Percentiles rank a stretch among this genome's conserved stretches.
Evolutionary conservation across 441 rosid genomes (phyloP).

Genomic region (Sinapis alba): DNA sequence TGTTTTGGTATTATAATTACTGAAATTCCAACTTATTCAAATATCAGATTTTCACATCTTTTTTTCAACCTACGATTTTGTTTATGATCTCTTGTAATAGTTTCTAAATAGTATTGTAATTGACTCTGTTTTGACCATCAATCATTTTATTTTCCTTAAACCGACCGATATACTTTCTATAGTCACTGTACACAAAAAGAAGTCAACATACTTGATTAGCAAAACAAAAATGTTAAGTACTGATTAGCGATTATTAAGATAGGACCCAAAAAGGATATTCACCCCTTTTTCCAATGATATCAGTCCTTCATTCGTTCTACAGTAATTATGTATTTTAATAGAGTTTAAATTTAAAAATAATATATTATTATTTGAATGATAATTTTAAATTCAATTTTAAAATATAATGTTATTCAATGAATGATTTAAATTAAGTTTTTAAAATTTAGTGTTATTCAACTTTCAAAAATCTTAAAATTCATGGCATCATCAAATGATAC

Average conservation of each 20-base stretch:
- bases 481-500: no score
- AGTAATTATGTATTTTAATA: background rate
- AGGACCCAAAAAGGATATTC: background rate
- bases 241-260: no score
- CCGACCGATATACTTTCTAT: background rate
- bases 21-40: background rate
- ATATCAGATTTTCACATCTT: background rate
- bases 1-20: constrained; percentile 8
- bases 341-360: no score
- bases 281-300: background rate
- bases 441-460: no score
- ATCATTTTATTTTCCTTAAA: background rate
- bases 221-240: background rate
- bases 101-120: background rate
- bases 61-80: background rate
- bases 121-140: background rate
- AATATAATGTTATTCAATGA: no score
- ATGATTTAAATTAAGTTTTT: no score
- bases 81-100: background rate
- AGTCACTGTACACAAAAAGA: background rate
- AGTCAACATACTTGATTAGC: constrained; percentile 15
- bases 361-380: no score
- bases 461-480: no score
- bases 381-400: no score
- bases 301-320: background rate